phyloP scores from a whole-genome alignment of 2,329 filamentous ascomycete species.

The Leptographium lundbergii region DNA sequence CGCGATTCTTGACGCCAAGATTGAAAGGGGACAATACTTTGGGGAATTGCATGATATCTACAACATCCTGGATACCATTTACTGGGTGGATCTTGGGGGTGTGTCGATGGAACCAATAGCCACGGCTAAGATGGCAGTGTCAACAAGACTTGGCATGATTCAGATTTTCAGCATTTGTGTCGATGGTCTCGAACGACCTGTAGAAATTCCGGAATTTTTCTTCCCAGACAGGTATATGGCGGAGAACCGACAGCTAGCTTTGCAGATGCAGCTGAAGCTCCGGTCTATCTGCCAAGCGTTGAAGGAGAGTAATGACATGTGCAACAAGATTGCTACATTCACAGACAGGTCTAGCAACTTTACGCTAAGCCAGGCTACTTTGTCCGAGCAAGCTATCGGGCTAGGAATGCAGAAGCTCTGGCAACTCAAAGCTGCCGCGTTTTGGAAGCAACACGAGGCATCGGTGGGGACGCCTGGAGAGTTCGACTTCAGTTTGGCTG shows the following conservation, averaged over 20 bases:
- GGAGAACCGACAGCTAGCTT: slow-evolving; percentile 10
- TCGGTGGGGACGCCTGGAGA: slow-evolving; percentile 6
- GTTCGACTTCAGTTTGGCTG: slow-evolving; percentile 13
- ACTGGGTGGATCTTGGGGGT: slow-evolving; percentile 14
- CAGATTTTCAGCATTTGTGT: slow-evolving; percentile 13
- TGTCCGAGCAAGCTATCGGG: slow-evolving; percentile 12
- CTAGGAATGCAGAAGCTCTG: slow-evolving; percentile 12
- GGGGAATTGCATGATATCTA: slow-evolving; percentile 40
- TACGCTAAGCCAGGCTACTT: slow-evolving; percentile 3
- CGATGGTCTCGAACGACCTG: slow-evolving; percentile 3
- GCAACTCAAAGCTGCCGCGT: slow-evolving; percentile 10
- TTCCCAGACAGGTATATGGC: slow-evolving; percentile 15
- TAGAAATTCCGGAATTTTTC: slow-evolving; percentile 15
- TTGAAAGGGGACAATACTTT: slow-evolving; percentile 78
- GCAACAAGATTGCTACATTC: slow-evolving; percentile 4
- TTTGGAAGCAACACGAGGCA: slow-evolving; percentile 13
- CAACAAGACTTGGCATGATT: slow-evolving; percentile 6
- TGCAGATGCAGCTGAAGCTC: slow-evolving; percentile 11
- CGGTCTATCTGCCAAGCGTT: slow-evolving; percentile 7
- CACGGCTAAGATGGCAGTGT: slow-evolving; percentile 4
- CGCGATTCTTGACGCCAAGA: slow-evolving; percentile 12
- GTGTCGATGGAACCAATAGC: background rate
- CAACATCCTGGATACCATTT: slow-evolving; percentile 22
- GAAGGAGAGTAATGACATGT: slow-evolving; percentile 4
- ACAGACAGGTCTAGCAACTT: slow-evolving; percentile 2